Evolutionary conservation across 169 alveolate genomes (phyloP), one percentile per base, ranked within the genome.

Genomic region (Plasmodium chabaudi): DNA sequence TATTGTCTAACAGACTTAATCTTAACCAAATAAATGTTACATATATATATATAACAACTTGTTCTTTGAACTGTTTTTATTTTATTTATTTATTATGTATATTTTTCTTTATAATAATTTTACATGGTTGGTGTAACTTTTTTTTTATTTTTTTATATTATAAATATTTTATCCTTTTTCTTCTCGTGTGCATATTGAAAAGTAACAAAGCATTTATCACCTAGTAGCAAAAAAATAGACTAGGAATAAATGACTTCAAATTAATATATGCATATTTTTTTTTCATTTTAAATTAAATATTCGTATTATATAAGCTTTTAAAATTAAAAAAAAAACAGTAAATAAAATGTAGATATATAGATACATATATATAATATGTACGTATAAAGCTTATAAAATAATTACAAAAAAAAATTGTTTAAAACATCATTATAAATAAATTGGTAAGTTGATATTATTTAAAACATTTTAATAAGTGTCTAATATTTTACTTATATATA

Each of bases 171-270:
- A 61, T 27, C 9, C 46, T 27, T 13, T 69, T 60, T 15, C 27
- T 77, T 56, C 70, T 59, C 84, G 79, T 68, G 82, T 69, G 79
- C 63, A 69, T 68, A 77, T 5, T 77, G 71, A 47, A 60, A 25
- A 34, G 63, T 17, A 53, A 23, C 10, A 68, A 60, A 61, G 23
- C 46, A 61, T 55, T 77, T 60, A 77, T 5, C 82, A 15, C 34
- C 51, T 49, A 23, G 71, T 82, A 59, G 84, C 23, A 23, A 77
- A 34, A 34, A 34, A 42, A 46, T 15, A 46, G 25, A 69, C 67
- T 57, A 72, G 15, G 72, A 34, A 49, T 72, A 72, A 23, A 72
- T n/a, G 44, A 6, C 6, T 12, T 63, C 3, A 25, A 63, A 63
- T 63, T 9, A n/a, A 63, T 10, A 34, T 34, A 34, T 12, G 12